A percentile compares a stretch with the other conserved stretches of the same genome.
These are phyloP conservation scores for Globisporangium barbulae DNA, from an alignment of 352 stramenopile species.

Conservation along the genomic window DNA sequence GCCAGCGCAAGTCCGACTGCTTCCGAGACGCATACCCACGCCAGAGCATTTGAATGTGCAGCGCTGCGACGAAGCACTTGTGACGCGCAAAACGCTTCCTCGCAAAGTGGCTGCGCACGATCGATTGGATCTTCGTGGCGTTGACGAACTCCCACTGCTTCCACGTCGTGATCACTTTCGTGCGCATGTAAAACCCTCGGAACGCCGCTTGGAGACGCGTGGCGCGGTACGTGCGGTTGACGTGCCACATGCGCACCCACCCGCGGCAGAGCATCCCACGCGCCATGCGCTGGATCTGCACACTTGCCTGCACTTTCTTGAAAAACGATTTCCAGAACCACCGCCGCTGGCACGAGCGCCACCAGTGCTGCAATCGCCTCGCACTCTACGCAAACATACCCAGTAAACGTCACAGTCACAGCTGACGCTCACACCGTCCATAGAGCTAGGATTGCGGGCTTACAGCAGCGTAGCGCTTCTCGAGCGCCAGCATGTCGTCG, in stretches of 20 bases:
- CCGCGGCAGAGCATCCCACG: slow-evolving; percentile 51
- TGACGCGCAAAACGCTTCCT: slow-evolving; percentile 12
- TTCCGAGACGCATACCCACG: slow-evolving; percentile 42
- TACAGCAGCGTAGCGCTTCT: slow-evolving; percentile 49
- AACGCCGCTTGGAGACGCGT: slow-evolving; percentile 59
- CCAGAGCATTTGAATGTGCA: slow-evolving; percentile 69
- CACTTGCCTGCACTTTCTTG: slow-evolving; percentile 29
- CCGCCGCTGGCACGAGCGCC: slow-evolving; percentile 34
- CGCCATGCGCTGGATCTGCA: slow-evolving; percentile 53
- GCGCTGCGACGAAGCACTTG: slow-evolving; percentile 29
- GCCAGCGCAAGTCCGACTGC: slow-evolving; percentile 49
- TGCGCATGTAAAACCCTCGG: slow-evolving; percentile 44
- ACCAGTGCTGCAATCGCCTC: slow-evolving; percentile 52
- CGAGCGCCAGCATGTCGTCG: slow-evolving; percentile 67
- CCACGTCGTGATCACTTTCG: slow-evolving; percentile 42
- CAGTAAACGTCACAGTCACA: not conserved
- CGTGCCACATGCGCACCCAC: slow-evolving; percentile 51
- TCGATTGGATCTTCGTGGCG: slow-evolving; percentile 54
- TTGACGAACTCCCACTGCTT: slow-evolving; percentile 60
- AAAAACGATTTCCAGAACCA: slow-evolving; percentile 50
- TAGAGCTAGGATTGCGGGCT: not conserved
- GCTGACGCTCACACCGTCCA: not conserved
- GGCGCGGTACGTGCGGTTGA: slow-evolving; percentile 42
- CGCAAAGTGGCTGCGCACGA: slow-evolving; percentile 49
- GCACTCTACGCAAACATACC: slow-evolving; percentile 28